phyloP scores from a whole-genome alignment of 2,329 filamentous ascomycete genomes.

The Penicillium palitans region DNA sequence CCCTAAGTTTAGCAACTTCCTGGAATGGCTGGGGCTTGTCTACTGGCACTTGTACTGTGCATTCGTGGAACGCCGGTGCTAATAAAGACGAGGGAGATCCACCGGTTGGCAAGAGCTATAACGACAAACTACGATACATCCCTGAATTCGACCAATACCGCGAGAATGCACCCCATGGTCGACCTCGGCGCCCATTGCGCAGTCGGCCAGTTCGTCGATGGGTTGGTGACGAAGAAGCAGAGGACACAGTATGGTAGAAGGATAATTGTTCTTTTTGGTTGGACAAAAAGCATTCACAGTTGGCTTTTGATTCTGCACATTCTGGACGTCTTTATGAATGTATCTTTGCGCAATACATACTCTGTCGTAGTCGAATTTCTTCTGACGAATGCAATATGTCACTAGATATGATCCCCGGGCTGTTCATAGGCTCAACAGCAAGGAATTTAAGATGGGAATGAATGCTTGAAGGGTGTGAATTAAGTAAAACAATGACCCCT shows the following conservation, averaged over 20 bases:
- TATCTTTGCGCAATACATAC: not conserved
- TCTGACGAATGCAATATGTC: not conserved
- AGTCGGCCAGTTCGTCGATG: slow-evolving; percentile 24
- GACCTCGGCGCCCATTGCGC: slow-evolving; percentile 20
- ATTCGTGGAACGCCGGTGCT: slow-evolving; percentile 70
- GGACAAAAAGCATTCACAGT: not conserved
- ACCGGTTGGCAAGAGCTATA: slow-evolving; percentile 60
- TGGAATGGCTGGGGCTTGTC: slow-evolving; percentile 78
- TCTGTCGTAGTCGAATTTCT: not conserved
- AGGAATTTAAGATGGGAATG: no score
- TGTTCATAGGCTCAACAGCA: not conserved
- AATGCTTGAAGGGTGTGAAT: slow-evolving; percentile 18
- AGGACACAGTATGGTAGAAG: slow-evolving; percentile 18
- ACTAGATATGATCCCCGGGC: not conserved
- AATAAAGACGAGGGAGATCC: slow-evolving; percentile 64
- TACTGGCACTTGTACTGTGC: slow-evolving; percentile 73
- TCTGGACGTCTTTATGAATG: not conserved
- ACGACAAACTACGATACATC: slow-evolving; percentile 57
- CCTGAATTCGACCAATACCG: slow-evolving; percentile 45
- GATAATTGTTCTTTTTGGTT: not conserved
- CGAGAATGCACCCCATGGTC: slow-evolving; percentile 18
- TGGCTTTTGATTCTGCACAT: not conserved
- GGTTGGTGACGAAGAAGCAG: slow-evolving; percentile 15
- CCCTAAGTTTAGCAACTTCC: slow-evolving; percentile 62
- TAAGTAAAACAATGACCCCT: slow-evolving; percentile 19